A percentile compares a stretch with the other conserved stretches of the same genome.
Evolutionary conservation across 768 basidiomycete genomes (phyloP).

Genomic region (Fistulinella prunicolor): DNA sequence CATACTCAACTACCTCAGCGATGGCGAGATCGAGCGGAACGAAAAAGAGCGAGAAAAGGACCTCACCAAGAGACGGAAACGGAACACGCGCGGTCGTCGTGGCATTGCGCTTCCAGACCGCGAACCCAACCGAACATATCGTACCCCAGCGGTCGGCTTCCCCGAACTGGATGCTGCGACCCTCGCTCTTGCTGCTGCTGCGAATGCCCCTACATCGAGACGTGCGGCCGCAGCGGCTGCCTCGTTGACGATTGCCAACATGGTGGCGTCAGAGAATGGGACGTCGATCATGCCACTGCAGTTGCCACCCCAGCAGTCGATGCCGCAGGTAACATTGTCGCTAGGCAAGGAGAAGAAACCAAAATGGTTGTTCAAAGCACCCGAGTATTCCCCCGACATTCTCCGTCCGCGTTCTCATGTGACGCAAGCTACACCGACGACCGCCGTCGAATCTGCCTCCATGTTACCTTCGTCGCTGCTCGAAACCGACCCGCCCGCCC

Average conservation of each 20-base stretch:
- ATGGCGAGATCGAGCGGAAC: constrained; percentile 82
- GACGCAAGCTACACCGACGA: constrained; percentile 58
- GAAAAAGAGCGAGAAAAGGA: constrained; percentile 96
- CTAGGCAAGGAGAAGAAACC: constrained; percentile 62
- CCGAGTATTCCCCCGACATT: constrained; percentile 51
- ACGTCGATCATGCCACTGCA: constrained; percentile 47
- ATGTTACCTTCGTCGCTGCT: constrained; percentile 52
- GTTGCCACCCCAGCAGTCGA: constrained; percentile 40
- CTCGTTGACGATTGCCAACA: constrained; percentile 80
- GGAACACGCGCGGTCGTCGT: constrained; percentile 76
- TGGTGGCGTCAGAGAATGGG: constrained; percentile 91
- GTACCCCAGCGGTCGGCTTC: constrained; percentile 85
- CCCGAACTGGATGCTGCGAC: constrained; percentile 74
- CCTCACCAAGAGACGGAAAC: constrained; percentile 77
- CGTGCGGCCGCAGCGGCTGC: constrained; percentile 87
- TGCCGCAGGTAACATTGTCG: constrained; percentile 34
- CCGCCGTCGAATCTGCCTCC: constrained; percentile 60
- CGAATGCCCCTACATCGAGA: constrained; percentile 65
- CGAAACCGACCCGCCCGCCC: constrained; percentile 56
- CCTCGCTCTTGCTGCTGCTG: constrained; percentile 61
- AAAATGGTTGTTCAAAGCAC: constrained; percentile 73
- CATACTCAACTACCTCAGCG: constrained; percentile 82
- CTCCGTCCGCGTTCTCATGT: constrained; percentile 61
- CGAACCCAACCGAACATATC: constrained; percentile 87
- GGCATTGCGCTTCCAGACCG: constrained; percentile 88